Base-by-base conservation (phyloP, 345 rosid genomes). In the Raphanus raphanistrum region DNA sequence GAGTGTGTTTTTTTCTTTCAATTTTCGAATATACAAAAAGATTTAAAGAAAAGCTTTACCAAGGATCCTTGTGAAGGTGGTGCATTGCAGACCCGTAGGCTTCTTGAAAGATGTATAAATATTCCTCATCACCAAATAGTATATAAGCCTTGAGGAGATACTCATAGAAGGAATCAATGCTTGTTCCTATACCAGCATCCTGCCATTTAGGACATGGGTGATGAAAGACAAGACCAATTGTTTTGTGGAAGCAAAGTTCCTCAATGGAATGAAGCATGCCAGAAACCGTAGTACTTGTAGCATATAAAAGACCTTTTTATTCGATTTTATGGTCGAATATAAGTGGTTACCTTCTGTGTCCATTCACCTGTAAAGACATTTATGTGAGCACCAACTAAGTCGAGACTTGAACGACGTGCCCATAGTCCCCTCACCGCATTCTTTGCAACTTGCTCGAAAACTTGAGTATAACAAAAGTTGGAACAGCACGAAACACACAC, bases 161-260 rank as follows among this genome's bases (percentile, higher is more conserved):
- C 84, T 95, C 99, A 62, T 92, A 95, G 84, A 95, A 95, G 33
- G 99, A 95, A 80, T 95, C 98, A 78, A 95, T 92, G 84, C 98
- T 95, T 78, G 99, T 91, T 70, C 98, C 99, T 73, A 95, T 95
- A 82, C 99, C 99, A 75, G 99, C 98, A 88, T 95, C 99, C 99
- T 95, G 90, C 78, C 85, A 84, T 38, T 80, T 72, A 74, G 72
- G 57, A 63, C 65, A 62, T 79, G 13, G 6, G 17, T 61, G 59
- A 67, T 33, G 3, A 69, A 33, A 26, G 67, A 29, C 1, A 36
- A 8, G 13, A 43, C 3, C 3, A 15, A 45, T 16, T 36, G 6
- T 9, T 29, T 29, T 25, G 26, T 54, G 2, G 28, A 63, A 16
- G 17, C 48, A 77, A 63, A 52, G 8, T 33, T 63, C 65, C 32